Base-by-base conservation (phyloP, 2,329 filamentous ascomycete species). In the Juglanconis oblonga region DNA sequence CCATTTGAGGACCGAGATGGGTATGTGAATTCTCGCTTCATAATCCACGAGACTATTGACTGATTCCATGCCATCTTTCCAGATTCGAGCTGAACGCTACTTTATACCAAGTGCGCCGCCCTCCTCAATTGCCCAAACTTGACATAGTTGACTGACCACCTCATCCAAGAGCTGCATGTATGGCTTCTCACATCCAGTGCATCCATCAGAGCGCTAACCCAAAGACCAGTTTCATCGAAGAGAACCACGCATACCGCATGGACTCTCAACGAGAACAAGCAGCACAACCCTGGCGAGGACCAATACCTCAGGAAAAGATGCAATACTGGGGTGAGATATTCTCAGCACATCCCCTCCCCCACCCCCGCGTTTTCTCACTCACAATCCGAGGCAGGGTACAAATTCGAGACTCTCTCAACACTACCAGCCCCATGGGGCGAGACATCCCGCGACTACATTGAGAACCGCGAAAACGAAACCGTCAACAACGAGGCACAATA, bases 1-100 rank as follows among this genome's bases (percentile, higher is more conserved):
- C 90, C 92, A 0, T 98, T 90, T 71, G 92, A 96, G 65, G 83
- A 88, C 65, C 84, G 89, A 71, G 91, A 94, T 70, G 90, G 89
- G 86, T 92, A 77, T 64, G 79, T 49, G 29, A 45, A 24, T 32
- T 6, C 14, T 3, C 29, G 31, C 1, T 36, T 45, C 14, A 29
- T 6, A 10, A n/a, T 7, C 14, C 14, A 17, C n/a, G 32, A 29
- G 8, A 5, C 31, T 7, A 44, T 5, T 1, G 32, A 24, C 9
- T 5, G 10, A 44, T 50, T 14, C 55, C 66, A 59, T 45, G 67
- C 50, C 68, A 52, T 50, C 60, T 69, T 45, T 51, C 62, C 69
- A 92, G 90, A 53, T 98, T 97, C 69, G 90, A 96, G 73, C 97
- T 99, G 92, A 97, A 97, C 72, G 94, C 92, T 52, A 97, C 94